Evolutionary conservation across 345 rosid genomes (phyloP).

Genomic region (Salix arbutifolia): DNA sequence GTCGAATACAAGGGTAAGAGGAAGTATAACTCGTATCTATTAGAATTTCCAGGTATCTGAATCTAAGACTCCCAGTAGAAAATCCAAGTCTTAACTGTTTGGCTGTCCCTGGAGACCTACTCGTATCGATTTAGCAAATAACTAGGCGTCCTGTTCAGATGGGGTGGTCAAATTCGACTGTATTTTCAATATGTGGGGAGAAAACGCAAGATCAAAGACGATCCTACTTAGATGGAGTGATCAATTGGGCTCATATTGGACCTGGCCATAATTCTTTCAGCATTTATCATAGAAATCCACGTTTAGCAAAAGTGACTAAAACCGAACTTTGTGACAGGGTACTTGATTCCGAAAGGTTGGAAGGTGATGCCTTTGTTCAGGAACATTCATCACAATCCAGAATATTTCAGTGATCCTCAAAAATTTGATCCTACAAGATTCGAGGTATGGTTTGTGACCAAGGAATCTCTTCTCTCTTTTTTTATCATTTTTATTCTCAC

Average conservation of each 20-base stretch:
- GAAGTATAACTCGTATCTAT: not conserved
- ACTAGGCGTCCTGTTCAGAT: not conserved
- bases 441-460: slow-evolving; percentile 43
- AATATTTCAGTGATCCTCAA: slow-evolving; percentile 55
- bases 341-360: slow-evolving; percentile 77
- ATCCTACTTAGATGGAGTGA: not conserved
- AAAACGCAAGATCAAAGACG: not conserved
- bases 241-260: not conserved
- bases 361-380: slow-evolving; percentile 82
- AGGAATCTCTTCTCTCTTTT: not conserved
- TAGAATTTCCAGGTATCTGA: not conserved
- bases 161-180: not conserved
- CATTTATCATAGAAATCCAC: slow-evolving; percentile 7
- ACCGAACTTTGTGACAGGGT: slow-evolving; percentile 37
- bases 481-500: not conserved
- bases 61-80: not conserved
- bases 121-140: not conserved
- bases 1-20: slow-evolving; percentile 65
- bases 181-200: not conserved
- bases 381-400: slow-evolving; percentile 65
- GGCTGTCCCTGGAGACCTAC: not conserved
- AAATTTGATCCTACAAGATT: slow-evolving; percentile 68
- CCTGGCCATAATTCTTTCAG: not conserved
- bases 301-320: slow-evolving; percentile 4
- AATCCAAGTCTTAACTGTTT: not conserved